Evolutionary conservation across 2,329 filamentous ascomycete genomes (phyloP).

Genomic region (Rhytidhysteron rufulum): DNA sequence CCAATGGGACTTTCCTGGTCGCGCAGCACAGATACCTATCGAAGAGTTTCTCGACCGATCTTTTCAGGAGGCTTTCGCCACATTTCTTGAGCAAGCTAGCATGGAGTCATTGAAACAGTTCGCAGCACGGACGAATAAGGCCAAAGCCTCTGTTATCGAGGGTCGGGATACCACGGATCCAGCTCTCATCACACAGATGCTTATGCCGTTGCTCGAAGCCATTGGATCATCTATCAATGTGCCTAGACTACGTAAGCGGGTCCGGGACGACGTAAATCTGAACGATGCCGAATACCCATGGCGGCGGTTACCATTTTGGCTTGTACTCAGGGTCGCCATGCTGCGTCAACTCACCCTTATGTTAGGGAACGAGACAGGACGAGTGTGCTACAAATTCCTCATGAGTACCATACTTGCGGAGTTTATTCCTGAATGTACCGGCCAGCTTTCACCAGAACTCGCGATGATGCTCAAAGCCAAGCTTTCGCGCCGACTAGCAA

Average conservation of each 20-base stretch:
- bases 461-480: slow-evolving; percentile 46
- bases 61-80: slow-evolving; percentile 45
- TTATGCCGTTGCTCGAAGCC: slow-evolving; percentile 55
- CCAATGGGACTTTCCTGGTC: slow-evolving; percentile 54
- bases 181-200: slow-evolving; percentile 53
- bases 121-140: slow-evolving; percentile 48
- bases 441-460: slow-evolving; percentile 28
- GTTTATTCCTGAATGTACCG: slow-evolving; percentile 39
- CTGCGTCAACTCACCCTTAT: slow-evolving; percentile 45
- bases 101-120: slow-evolving; percentile 50
- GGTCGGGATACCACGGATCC: slow-evolving; percentile 53
- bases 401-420: slow-evolving; percentile 43
- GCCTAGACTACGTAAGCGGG: slow-evolving; percentile 47
- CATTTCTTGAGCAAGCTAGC: slow-evolving; percentile 53
- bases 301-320: slow-evolving; percentile 57
- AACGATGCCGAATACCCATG: slow-evolving; percentile 48
- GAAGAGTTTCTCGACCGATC: slow-evolving; percentile 29
- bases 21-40: slow-evolving; percentile 43
- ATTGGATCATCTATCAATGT: slow-evolving; percentile 38
- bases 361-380: slow-evolving; percentile 26
- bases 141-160: slow-evolving; percentile 45
- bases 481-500: slow-evolving; percentile 51
- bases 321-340: slow-evolving; percentile 54
- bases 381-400: slow-evolving; percentile 30
- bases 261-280: slow-evolving; percentile 55